These are phyloP conservation scores for Aspergillus sojae DNA, from an alignment of 2,329 filamentous ascomycete genomes.

Conservation along the genomic window DNA sequence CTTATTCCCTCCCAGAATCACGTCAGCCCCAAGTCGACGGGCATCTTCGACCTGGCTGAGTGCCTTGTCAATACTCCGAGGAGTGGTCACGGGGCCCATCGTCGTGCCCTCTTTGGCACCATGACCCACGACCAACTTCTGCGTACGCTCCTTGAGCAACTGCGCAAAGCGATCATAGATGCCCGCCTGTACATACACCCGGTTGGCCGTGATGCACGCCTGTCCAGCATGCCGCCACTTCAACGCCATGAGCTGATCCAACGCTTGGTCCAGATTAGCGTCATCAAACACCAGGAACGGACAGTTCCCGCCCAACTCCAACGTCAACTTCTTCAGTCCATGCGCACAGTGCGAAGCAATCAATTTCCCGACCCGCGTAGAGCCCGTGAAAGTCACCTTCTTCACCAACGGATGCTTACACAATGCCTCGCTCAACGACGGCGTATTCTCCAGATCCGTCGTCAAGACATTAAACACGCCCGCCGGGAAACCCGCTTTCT, in stretches of 20 bases:
- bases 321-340: slow-evolving; percentile 65
- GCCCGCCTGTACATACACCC: slow-evolving; percentile 48
- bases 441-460: slow-evolving; percentile 48
- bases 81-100: slow-evolving; percentile 63
- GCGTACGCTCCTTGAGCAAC: slow-evolving; percentile 56
- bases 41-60: slow-evolving; percentile 66
- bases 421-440: slow-evolving; percentile 51
- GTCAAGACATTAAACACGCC: slow-evolving; percentile 65
- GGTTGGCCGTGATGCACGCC: slow-evolving; percentile 50
- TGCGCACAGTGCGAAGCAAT: slow-evolving; percentile 62
- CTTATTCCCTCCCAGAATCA: slow-evolving; percentile 62
- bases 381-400: slow-evolving; percentile 64
- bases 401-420: slow-evolving; percentile 60
- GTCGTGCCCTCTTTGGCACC: slow-evolving; percentile 58
- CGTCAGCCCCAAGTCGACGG: slow-evolving; percentile 61
- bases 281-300: slow-evolving; percentile 68
- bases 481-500: slow-evolving; percentile 59
- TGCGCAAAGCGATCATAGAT: slow-evolving; percentile 57
- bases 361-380: slow-evolving; percentile 64
- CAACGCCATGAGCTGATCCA: slow-evolving; percentile 43
- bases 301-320: slow-evolving; percentile 67
- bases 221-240: slow-evolving; percentile 49
- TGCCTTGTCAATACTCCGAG: slow-evolving; percentile 59
- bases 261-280: slow-evolving; percentile 57
- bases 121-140: slow-evolving; percentile 61